Evolutionary conservation across 345 rosid genomes (phyloP).

Genomic region (Turnera subulata): DNA sequence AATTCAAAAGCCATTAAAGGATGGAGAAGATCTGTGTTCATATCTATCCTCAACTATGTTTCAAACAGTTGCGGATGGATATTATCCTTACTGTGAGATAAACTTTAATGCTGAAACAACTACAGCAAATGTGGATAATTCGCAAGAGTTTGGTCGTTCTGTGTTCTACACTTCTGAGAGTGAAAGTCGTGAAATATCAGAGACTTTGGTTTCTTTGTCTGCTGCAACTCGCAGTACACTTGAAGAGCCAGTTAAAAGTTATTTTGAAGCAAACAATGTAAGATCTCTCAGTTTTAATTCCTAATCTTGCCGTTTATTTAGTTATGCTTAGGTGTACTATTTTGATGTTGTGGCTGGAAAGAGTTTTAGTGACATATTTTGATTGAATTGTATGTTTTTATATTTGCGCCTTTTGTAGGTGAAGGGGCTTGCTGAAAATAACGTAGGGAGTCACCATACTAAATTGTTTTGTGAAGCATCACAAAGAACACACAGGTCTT

Average conservation of each 20-base stretch:
- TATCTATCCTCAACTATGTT: slow-evolving; percentile 43
- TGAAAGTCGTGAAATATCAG: slow-evolving; percentile 20
- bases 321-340: background rate
- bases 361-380: background rate
- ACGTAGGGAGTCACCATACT: slow-evolving; percentile 30
- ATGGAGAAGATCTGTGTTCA: slow-evolving; percentile 46
- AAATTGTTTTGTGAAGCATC: slow-evolving; percentile 39
- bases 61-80: slow-evolving; percentile 38
- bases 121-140: slow-evolving; percentile 6
- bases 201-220: slow-evolving; percentile 37
- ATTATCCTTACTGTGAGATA: slow-evolving; percentile 66
- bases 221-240: slow-evolving; percentile 45
- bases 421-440: slow-evolving; percentile 32
- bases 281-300: slow-evolving; percentile 27
- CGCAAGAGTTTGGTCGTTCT: slow-evolving; percentile 19
- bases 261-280: slow-evolving; percentile 44
- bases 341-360: background rate
- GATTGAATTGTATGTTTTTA: background rate
- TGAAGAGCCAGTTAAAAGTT: slow-evolving; percentile 37
- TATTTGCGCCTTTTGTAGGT: slow-evolving; percentile 37
- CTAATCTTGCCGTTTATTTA: background rate
- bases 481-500: slow-evolving; percentile 26
- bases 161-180: slow-evolving; percentile 12
- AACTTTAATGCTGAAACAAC: slow-evolving; percentile 23
- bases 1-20: slow-evolving; percentile 31